Base-by-base conservation (phyloP, 352 stramenopile genomes). In the Lagenidium giganteum region DNA sequence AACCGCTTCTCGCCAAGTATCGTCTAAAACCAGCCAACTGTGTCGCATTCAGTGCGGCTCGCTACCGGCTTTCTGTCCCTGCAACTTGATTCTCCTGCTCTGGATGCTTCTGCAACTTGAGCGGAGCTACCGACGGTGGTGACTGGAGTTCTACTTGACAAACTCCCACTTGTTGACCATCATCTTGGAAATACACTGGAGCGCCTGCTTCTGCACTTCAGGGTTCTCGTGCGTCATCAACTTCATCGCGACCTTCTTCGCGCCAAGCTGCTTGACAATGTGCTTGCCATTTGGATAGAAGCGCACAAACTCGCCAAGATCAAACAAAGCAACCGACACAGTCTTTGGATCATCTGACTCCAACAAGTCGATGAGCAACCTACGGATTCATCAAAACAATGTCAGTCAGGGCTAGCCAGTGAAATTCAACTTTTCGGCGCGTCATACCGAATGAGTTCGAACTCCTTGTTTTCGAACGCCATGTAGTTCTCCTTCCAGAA, bases 401-500 rank as follows among this genome's bases (percentile, higher is more conserved):
- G 9, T 2, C 14, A 43, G 6, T 27, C 11, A 22, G 0, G 3
- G 32, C 21, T 16, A 42, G 20, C 7, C 17, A 40, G 9, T 8
- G 16, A 26, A 2, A 36, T n/a, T 20, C n/a, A 47, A 3, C n/a
- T n/a, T n/a, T n/a, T n/a, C n/a, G n/a, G n/a, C 5, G 13, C 20
- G 13, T 58, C 76, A 31, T 47, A 92, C 82, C 76, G 74, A 51
- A 96, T 87, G 29, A 95, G 69, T 37, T 90, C 80, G 56, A 99
- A 99, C 51, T 98, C 93, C 48, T 97, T 97, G 47, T 89, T 87
- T 61, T 98, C 95, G 52, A 98, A 95, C 51, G 92, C 89, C 63
- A 96, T 96, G 27, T 95, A 95, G 72, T 99, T 98, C 63, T 99
- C 95, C 51, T 96, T 96, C 93, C 96, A 99, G 63, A 99, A 99